phyloP scores from a whole-genome alignment of 108 stramenopile species.

The Cyclotella kingstonii region DNA sequence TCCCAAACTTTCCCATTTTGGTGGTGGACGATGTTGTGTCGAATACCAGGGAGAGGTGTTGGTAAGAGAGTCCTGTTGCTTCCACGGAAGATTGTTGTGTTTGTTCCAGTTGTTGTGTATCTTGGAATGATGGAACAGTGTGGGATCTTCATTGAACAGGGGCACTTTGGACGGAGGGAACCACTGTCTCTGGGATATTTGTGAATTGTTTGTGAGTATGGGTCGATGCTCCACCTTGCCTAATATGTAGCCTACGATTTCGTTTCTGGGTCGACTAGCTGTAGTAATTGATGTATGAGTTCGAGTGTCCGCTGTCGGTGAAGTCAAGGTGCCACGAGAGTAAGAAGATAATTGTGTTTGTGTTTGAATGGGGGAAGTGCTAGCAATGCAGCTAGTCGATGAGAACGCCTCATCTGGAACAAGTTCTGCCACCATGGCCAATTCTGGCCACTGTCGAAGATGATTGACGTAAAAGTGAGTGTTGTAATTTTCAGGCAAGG shows the following conservation, averaged over 20 bases:
- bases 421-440: conserved; percentile 80
- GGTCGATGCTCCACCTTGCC: conserved; percentile 79
- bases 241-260: conserved; percentile 84
- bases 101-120: not conserved
- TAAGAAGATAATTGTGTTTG: too few species aligned
- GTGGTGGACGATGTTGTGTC: conserved; percentile 1
- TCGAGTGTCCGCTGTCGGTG: not conserved
- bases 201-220: too few species aligned
- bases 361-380: too few species aligned
- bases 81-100: too few species aligned
- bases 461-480: conserved; percentile 77
- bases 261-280: conserved; percentile 20
- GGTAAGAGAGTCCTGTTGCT: too few species aligned
- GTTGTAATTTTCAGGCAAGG: conserved; percentile 90
- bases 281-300: not conserved
- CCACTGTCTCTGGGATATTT: conserved; percentile 16
- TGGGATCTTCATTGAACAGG: conserved; percentile 2
- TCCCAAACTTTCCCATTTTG: conserved; percentile 48
- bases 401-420: conserved; percentile 40
- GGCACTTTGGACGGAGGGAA: conserved; percentile 21
- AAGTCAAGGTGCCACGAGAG: too few species aligned
- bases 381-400: too few species aligned
- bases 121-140: not conserved
- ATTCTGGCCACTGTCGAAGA: conserved; percentile 79
- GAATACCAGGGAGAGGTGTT: conserved; percentile 12